These are phyloP conservation scores for Alopecurus myosuroides DNA, from an alignment of 176 grass and related monocot genomes.

Conservation along the genomic window DNA sequence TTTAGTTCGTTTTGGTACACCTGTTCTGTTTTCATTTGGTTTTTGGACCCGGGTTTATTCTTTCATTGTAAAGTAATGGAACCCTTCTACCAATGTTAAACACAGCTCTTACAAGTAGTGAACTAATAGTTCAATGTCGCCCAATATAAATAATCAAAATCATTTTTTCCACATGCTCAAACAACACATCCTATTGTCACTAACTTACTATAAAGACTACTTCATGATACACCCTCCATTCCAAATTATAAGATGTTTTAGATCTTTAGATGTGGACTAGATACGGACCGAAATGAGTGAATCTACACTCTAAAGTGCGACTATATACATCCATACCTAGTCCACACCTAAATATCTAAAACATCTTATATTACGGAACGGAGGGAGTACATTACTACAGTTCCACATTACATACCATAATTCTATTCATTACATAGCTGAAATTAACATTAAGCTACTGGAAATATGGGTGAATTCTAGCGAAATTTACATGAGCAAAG, in stretches of 20 bases:
- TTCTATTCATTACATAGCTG: not conserved
- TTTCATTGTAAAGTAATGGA: not conserved
- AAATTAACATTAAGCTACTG: not conserved
- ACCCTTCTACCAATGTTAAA: not conserved
- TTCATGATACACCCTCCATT: too few relatives aligned
- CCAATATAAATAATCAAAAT: not conserved
- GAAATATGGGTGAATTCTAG: not conserved
- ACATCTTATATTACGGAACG: too few relatives aligned
- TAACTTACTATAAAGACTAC: not conserved
- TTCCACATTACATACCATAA: not conserved
- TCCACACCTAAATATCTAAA: too few relatives aligned
- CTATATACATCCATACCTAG: too few relatives aligned
- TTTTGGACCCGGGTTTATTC: not conserved
- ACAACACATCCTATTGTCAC: not conserved
- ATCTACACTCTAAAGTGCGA: too few relatives aligned
- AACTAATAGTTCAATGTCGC: not conserved
- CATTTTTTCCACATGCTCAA: not conserved
- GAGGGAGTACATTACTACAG: not conserved
- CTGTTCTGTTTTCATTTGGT: not conserved
- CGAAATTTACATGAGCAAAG: not conserved
- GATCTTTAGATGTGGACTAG: too few relatives aligned
- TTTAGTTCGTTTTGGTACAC: not conserved
- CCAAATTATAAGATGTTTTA: too few relatives aligned
- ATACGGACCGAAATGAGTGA: too few relatives aligned
- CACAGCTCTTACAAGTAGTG: not conserved